These are phyloP conservation scores for Globisporangium nodosum DNA, from an alignment of 352 stramenopile species.

Conservation along the genomic window DNA sequence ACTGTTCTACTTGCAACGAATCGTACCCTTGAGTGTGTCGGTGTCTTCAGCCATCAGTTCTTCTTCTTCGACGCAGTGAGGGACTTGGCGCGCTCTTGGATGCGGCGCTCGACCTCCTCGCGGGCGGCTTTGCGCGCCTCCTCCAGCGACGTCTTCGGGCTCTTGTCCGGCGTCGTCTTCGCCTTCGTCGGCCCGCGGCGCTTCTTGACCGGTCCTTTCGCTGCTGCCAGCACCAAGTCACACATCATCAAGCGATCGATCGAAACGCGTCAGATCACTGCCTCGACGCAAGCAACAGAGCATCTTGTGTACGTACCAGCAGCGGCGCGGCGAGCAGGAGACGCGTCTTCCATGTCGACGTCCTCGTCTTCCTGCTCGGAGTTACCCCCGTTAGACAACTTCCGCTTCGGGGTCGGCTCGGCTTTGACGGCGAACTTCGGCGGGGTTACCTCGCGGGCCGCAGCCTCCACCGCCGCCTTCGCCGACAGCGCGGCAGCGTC, in stretches of 20 bases:
- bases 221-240: conserved; percentile 8
- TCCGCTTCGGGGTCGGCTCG: conserved; percentile 39
- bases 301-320: conserved; percentile 23
- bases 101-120: conserved; percentile 62
- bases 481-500: conserved; percentile 61
- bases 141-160: conserved; percentile 38
- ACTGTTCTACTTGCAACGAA: no score
- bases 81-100: conserved; percentile 52
- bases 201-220: conserved; percentile 47
- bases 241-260: conserved; percentile 17
- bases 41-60: conserved; percentile 16
- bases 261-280: conserved; percentile 7
- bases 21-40: no score
- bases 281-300: conserved; percentile 1
- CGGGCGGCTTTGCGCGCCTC: conserved; percentile 64
- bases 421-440: conserved; percentile 11
- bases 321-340: conserved; percentile 17
- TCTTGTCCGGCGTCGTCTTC: conserved; percentile 23
- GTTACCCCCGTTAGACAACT: conserved; percentile 18
- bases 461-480: conserved; percentile 60
- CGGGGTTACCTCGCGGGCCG: conserved; percentile 33
- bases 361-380: conserved; percentile 38
- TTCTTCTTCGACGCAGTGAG: conserved; percentile 67
- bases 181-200: conserved; percentile 39
- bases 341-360: conserved; percentile 54